phyloP scores from a whole-genome alignment of 805 yeast species.

The Barnettozyma californica region DNA sequence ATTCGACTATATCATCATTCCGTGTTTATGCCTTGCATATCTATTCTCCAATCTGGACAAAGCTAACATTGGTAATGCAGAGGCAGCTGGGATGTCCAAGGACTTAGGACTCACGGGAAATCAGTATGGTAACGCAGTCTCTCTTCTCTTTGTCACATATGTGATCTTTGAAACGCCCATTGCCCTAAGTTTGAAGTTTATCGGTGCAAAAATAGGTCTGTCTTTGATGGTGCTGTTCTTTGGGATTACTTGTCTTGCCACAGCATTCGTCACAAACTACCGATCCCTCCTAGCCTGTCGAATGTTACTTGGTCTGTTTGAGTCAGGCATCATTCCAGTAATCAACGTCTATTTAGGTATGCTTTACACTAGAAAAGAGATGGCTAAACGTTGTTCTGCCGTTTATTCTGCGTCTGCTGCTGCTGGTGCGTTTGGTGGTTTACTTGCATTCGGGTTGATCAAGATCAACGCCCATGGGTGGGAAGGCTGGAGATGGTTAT shows the following conservation, averaged over 20 bases:
- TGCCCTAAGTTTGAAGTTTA: conserved; percentile 32
- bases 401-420: conserved; percentile 23
- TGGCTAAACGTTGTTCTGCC: conserved; percentile 37
- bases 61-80: conserved; percentile 56
- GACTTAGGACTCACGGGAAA: conserved; percentile 33
- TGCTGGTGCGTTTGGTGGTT: conserved; percentile 54
- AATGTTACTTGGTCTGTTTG: conserved; percentile 46
- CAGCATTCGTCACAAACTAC: conserved; percentile 37
- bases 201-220: conserved; percentile 31
- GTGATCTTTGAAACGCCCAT: conserved; percentile 33
- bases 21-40: conserved; percentile 38
- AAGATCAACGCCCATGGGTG: conserved; percentile 34
- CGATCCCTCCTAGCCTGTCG: conserved; percentile 41
- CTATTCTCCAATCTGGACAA: conserved; percentile 46
- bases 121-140: conserved; percentile 39
- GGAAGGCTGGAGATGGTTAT: conserved; percentile 48
- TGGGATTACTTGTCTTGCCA: conserved; percentile 38
- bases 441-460: conserved; percentile 42
- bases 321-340: conserved; percentile 47
- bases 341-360: conserved; percentile 42
- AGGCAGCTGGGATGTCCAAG: conserved; percentile 44
- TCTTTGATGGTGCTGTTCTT: conserved; percentile 29
- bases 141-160: conserved; percentile 44
- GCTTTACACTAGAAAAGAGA: conserved; percentile 43
- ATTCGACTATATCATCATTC: conserved; percentile 39